phyloP scores from a whole-genome alignment of 345 rosid genomes.

The Streptanthus diversifolius region DNA sequence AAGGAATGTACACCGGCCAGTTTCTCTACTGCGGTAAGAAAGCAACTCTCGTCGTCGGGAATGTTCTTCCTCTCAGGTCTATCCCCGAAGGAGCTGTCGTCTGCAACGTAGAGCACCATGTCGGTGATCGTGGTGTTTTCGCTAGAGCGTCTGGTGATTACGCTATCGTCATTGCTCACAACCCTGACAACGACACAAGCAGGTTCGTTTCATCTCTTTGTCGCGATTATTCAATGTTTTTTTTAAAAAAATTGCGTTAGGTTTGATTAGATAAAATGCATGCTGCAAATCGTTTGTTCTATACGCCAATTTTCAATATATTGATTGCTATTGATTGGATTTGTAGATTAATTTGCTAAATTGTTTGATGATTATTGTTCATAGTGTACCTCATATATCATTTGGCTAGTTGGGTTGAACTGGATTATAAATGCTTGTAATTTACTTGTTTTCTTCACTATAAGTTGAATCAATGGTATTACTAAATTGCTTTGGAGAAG shows the following conservation, averaged over 20 bases:
- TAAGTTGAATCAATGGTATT: not conserved
- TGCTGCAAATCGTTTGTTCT: too few relatives aligned
- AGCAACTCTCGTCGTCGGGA: slow-evolving; percentile 51
- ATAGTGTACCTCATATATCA: too few relatives aligned
- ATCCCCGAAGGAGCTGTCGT: slow-evolving; percentile 76
- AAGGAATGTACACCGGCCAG: slow-evolving; percentile 63
- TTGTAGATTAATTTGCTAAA: too few relatives aligned
- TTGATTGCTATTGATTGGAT: too few relatives aligned
- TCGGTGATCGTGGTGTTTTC: slow-evolving; percentile 65
- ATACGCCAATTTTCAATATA: too few relatives aligned
- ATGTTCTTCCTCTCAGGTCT: slow-evolving; percentile 50
- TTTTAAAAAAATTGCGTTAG: too few relatives aligned
- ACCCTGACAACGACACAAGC: slow-evolving; percentile 61
- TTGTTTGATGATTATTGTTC: too few relatives aligned
- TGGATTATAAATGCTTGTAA: not conserved
- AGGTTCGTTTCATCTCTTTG: too few relatives aligned
- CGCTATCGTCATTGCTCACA: slow-evolving; percentile 61
- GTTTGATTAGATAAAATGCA: too few relatives aligned
- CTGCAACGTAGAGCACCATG: slow-evolving; percentile 71
- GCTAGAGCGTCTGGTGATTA: slow-evolving; percentile 63
- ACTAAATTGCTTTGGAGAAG: not conserved
- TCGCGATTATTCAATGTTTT: not conserved
- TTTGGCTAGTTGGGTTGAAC: not conserved
- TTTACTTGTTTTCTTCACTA: not conserved
- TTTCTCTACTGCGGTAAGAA: slow-evolving; percentile 55